Conservation (phyloP, 192 early-diverging fungal species). For the Kickxella alabastrina region DNA sequence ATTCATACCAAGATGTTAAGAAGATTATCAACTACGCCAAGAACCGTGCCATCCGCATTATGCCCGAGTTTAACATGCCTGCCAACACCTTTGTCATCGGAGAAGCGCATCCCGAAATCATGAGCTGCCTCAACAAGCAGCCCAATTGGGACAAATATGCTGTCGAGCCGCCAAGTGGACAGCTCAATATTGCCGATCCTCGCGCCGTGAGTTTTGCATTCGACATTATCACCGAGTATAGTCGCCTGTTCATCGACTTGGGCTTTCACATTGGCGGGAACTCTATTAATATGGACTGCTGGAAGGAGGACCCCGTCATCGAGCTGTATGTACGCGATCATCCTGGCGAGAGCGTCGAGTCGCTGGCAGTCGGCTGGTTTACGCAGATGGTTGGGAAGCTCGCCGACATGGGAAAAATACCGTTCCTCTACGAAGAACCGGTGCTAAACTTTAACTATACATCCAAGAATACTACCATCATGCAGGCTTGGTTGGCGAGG, state of each 20-base stretch:
- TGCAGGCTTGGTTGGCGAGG: slow-evolving; percentile 65
- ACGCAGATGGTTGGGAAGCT: slow-evolving; percentile 49
- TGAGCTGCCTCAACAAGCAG: slow-evolving; percentile 59
- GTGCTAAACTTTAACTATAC: slow-evolving; percentile 54
- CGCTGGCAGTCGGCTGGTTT: slow-evolving; percentile 28
- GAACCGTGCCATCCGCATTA: slow-evolving; percentile 73
- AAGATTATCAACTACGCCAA: slow-evolving; percentile 70
- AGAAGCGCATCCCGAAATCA: slow-evolving; percentile 57
- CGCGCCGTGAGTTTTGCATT: slow-evolving; percentile 65
- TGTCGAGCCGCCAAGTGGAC: slow-evolving; percentile 74
- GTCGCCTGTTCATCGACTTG: slow-evolving; percentile 64
- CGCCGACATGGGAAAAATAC: slow-evolving; percentile 56
- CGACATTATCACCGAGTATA: slow-evolving; percentile 63
- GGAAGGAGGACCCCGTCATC: slow-evolving; percentile 52
- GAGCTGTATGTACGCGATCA: slow-evolving; percentile 49
- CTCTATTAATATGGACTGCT: slow-evolving; percentile 67
- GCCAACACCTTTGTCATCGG: slow-evolving; percentile 62
- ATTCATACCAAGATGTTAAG: slow-evolving; percentile 68
- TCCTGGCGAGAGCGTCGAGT: slow-evolving; percentile 44
- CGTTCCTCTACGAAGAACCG: slow-evolving; percentile 71
- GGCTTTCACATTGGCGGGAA: slow-evolving; percentile 73
- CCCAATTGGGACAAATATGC: slow-evolving; percentile 61
- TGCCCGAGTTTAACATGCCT: slow-evolving; percentile 89
- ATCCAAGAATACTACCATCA: slow-evolving; percentile 56
- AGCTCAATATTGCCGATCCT: slow-evolving; percentile 66